These are phyloP conservation scores for Paramyrothecium sp. DNA, from an alignment of 2,329 filamentous ascomycete species.

Conservation along the genomic window DNA sequence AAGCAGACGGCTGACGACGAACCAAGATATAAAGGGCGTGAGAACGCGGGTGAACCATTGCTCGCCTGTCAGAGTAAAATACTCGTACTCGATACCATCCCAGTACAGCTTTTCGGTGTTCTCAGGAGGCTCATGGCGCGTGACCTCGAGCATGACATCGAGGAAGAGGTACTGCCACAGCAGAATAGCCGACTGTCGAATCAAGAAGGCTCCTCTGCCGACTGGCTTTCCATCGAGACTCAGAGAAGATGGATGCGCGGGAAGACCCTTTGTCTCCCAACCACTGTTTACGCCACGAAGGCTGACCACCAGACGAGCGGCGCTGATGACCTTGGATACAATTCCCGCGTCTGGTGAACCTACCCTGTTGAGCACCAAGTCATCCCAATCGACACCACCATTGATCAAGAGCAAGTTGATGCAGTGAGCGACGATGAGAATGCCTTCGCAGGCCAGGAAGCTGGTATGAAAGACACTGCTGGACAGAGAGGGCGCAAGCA, in stretches of 20 bases:
- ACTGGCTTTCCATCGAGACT: background rate
- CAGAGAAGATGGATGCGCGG: background rate
- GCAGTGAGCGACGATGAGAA: background rate
- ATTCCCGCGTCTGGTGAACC: background rate
- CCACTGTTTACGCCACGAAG: background rate
- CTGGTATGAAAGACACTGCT: background rate
- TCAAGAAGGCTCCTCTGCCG: background rate
- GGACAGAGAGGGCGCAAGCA: background rate
- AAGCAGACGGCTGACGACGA: background rate
- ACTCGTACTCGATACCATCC: background rate
- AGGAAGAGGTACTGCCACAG: background rate
- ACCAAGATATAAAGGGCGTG: background rate
- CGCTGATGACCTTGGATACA: background rate
- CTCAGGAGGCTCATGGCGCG: background rate
- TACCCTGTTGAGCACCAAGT: background rate
- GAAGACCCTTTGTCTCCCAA: background rate
- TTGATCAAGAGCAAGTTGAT: background rate
- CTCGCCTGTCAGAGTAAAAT: background rate
- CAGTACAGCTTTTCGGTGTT: background rate
- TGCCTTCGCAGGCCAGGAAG: background rate
- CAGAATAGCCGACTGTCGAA: background rate
- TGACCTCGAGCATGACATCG: background rate
- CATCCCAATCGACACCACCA: background rate
- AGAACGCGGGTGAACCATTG: background rate
- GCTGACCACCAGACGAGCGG: background rate